A percentile compares a stretch with the other conserved stretches of the same genome.
phyloP scores from a whole-genome alignment of 768 basidiomycete species.

The Hygrophorus pudorinus region DNA sequence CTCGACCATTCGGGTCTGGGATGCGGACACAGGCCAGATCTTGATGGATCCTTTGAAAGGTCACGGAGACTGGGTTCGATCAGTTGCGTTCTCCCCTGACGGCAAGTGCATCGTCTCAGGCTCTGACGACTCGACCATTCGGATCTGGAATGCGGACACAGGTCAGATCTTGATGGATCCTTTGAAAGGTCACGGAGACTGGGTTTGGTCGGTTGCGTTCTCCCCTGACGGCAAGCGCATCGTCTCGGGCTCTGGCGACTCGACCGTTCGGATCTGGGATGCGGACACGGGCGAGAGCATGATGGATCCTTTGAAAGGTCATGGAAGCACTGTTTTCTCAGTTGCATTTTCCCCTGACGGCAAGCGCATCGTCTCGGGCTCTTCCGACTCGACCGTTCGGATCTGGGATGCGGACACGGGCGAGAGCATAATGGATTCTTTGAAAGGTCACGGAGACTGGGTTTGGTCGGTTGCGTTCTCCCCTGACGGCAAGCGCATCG shows the following conservation, averaged over 20 bases:
- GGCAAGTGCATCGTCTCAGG: no score
- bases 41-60: no score
- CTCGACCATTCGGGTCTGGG: no score
- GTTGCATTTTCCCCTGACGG: constrained; percentile 19
- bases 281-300: constrained; percentile 4
- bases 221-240: no score
- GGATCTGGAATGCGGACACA: no score
- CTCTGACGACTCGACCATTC: no score
- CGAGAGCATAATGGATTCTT: background rate
- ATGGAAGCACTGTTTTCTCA: constrained; percentile 10
- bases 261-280: constrained; percentile 5
- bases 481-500: constrained; percentile 15
- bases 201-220: no score
- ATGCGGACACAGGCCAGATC: no score
- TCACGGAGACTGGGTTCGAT: no score
- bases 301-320: constrained; percentile 6
- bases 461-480: constrained; percentile 18
- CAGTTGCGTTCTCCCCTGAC: no score
- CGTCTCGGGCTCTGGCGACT: background rate
- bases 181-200: no score
- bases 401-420: constrained; percentile 14
- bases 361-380: constrained; percentile 13
- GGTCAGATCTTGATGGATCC: no score
- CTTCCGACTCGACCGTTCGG: constrained; percentile 9
- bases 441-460: background rate